Evolutionary conservation across 768 basidiomycete genomes (phyloP).

Genomic region (Melanogaster broomeanus): DNA sequence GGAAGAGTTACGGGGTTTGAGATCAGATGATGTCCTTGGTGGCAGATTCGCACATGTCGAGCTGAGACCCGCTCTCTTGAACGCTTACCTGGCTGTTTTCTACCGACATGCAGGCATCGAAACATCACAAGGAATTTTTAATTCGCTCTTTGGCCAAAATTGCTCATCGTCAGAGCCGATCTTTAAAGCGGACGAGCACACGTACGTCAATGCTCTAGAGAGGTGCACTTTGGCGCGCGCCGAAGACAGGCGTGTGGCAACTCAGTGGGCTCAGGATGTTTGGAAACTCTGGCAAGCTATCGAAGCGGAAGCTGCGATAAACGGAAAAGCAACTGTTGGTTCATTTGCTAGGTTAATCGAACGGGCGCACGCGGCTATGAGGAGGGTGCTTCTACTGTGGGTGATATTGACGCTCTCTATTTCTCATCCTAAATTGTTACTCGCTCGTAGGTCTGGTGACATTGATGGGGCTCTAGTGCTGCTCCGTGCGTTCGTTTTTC

Average conservation of each 20-base stretch:
- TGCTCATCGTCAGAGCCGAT: constrained; percentile 5
- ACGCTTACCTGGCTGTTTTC: constrained; percentile 80
- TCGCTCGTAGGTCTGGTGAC: constrained; percentile 44
- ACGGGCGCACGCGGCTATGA: constrained; percentile 65
- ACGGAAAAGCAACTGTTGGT: constrained; percentile 20
- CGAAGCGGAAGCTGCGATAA: constrained; percentile 41
- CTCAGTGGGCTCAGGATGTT: constrained; percentile 56
- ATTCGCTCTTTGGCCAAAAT: constrained; percentile 45
- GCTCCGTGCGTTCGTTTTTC: constrained; percentile 59
- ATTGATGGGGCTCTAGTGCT: constrained; percentile 54
- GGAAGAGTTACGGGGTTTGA: not conserved
- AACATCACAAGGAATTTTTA: constrained; percentile 49
- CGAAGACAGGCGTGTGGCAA: constrained; percentile 49
- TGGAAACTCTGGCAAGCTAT: constrained; percentile 65
- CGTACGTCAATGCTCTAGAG: constrained; percentile 69
- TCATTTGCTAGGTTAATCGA: constrained; percentile 58
- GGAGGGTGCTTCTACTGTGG: constrained; percentile 64
- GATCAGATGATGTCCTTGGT: constrained; percentile 9
- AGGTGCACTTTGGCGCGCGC: constrained; percentile 48
- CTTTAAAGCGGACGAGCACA: constrained; percentile 50
- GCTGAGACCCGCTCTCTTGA: constrained; percentile 64
- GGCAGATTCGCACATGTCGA: constrained; percentile 58
- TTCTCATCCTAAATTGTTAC: constrained; percentile 1
- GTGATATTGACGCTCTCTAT: constrained; percentile 25
- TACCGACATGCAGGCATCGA: constrained; percentile 60